Evolutionary conservation across 768 basidiomycete species (phyloP).

Genomic region (Rhodocollybia butyracea): DNA sequence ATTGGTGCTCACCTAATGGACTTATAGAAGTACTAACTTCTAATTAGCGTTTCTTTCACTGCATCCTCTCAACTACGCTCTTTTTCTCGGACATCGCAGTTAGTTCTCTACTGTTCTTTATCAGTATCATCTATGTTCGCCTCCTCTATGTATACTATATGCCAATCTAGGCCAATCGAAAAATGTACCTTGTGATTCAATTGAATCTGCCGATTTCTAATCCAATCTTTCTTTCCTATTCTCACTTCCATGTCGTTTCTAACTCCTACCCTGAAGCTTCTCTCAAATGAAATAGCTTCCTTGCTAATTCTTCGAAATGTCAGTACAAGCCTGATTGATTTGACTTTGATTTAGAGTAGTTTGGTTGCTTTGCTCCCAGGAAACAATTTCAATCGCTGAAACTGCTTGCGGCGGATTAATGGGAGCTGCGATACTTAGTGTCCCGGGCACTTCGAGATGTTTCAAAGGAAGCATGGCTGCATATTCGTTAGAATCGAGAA

Average conservation of each 20-base stretch:
- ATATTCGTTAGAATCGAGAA: slow-evolving; percentile 1
- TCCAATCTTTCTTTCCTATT: too few relatives aligned
- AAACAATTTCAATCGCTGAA: slow-evolving; percentile 2
- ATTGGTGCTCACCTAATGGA: too few relatives aligned
- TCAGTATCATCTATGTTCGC: too few relatives aligned
- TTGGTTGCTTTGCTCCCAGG: not conserved
- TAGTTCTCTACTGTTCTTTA: too few relatives aligned
- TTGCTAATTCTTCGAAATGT: slow-evolving; percentile 1
- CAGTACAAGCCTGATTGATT: not conserved
- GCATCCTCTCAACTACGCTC: too few relatives aligned
- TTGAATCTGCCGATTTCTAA: too few relatives aligned
- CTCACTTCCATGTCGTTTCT: slow-evolving; percentile 5
- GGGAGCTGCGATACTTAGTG: not conserved
- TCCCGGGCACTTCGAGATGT: slow-evolving; percentile 1
- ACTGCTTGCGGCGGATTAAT: slow-evolving; percentile 2
- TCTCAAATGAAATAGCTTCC: not conserved
- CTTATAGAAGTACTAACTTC: too few relatives aligned
- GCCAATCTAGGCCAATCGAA: too few relatives aligned
- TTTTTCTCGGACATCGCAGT: too few relatives aligned
- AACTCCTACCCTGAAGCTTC: not conserved
- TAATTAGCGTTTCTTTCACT: too few relatives aligned
- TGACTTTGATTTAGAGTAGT: not conserved
- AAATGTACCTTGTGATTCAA: too few relatives aligned
- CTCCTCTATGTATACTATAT: too few relatives aligned
- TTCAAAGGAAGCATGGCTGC: slow-evolving; percentile 2